These are phyloP conservation scores for Russula abietina DNA, from an alignment of 768 basidiomycete species.

Conservation along the genomic window DNA sequence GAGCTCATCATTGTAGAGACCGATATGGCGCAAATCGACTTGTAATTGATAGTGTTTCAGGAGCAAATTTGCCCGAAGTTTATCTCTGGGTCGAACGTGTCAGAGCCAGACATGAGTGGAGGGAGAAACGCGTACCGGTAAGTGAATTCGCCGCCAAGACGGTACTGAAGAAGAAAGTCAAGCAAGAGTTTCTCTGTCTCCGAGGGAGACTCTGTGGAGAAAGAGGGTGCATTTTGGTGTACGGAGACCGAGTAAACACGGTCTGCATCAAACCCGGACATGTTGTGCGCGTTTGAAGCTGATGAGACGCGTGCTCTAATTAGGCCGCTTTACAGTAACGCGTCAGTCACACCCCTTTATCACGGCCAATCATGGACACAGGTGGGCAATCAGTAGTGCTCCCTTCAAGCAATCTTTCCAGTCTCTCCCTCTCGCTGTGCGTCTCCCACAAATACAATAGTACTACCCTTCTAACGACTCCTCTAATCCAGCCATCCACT, in stretches of 20 bases:
- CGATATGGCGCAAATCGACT: slow-evolving; percentile 45
- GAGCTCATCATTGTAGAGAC: slow-evolving; percentile 86
- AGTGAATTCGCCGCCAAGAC: slow-evolving; percentile 85
- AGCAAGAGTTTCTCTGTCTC: slow-evolving; percentile 74
- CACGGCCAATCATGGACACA: slow-evolving; percentile 45
- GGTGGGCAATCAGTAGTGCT: slow-evolving; percentile 73
- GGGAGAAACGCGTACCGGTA: slow-evolving; percentile 57
- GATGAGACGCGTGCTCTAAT: neutral
- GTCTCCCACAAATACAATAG: slow-evolving; percentile 27
- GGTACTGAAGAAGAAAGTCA: slow-evolving; percentile 84
- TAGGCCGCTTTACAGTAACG: neutral
- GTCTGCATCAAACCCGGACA: slow-evolving; percentile 88
- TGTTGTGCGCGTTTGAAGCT: slow-evolving; percentile 28
- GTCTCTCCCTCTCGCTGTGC: slow-evolving; percentile 68
- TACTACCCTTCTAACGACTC: neutral
- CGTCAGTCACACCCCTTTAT: neutral
- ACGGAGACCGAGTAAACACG: slow-evolving; percentile 77
- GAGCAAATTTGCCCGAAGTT: slow-evolving; percentile 81
- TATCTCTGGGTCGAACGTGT: slow-evolving; percentile 53
- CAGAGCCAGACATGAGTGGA: neutral
- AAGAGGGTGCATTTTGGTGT: slow-evolving; percentile 52
- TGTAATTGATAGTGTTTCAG: slow-evolving; percentile 71
- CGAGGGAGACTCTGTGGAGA: slow-evolving; percentile 65
- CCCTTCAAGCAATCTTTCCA: slow-evolving; percentile 63
- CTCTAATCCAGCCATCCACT: slow-evolving; percentile 70